Conservation (phyloP, 371 early-diverging fungal genomes). For the Parasitella parasitica region DNA sequence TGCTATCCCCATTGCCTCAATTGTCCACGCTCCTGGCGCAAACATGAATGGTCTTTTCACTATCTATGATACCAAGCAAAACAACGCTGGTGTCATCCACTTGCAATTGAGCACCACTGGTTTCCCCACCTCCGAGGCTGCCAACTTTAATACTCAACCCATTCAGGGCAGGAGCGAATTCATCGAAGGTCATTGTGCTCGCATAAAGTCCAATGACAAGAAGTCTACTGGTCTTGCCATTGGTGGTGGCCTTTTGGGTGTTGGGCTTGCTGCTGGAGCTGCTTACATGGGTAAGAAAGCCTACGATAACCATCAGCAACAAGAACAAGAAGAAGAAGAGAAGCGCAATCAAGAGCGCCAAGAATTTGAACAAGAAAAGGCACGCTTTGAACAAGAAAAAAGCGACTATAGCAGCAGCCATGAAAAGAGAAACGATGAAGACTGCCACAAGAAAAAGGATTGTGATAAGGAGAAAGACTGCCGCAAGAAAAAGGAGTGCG, state of each 20-base stretch:
- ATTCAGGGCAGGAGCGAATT: constrained; percentile 52
- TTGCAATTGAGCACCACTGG: constrained; percentile 50
- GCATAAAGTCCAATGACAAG: constrained; percentile 50
- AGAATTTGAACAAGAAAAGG: constrained; percentile 29
- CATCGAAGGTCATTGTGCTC: constrained; percentile 46
- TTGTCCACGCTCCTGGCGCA: constrained; percentile 52
- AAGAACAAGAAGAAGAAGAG: constrained; percentile 41
- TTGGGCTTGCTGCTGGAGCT: constrained; percentile 51
- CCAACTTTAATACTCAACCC: constrained; percentile 25
- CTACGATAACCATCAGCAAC: constrained; percentile 36
- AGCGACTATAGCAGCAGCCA: constrained; percentile 11
- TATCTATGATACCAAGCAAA: constrained; percentile 46
- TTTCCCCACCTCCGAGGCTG: constrained; percentile 44
- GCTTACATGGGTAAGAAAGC: constrained; percentile 54
- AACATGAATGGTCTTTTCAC: constrained; percentile 50
- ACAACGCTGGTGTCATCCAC: constrained; percentile 49
- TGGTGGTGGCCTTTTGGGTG: constrained; percentile 47
- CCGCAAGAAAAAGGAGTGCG: too few species aligned
- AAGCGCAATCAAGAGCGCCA: constrained; percentile 19
- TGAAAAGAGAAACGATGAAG: too few species aligned
- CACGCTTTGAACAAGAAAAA: constrained; percentile 17
- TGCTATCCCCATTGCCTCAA: constrained; percentile 60
- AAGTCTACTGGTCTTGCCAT: constrained; percentile 48
- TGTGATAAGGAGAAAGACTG: too few species aligned
- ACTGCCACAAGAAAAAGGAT: too few species aligned